A percentile compares a stretch with the other conserved stretches of the same genome.
Conservation (phyloP, 495 filamentous ascomycete species). For the Astrothelium subdiscretum region DNA sequence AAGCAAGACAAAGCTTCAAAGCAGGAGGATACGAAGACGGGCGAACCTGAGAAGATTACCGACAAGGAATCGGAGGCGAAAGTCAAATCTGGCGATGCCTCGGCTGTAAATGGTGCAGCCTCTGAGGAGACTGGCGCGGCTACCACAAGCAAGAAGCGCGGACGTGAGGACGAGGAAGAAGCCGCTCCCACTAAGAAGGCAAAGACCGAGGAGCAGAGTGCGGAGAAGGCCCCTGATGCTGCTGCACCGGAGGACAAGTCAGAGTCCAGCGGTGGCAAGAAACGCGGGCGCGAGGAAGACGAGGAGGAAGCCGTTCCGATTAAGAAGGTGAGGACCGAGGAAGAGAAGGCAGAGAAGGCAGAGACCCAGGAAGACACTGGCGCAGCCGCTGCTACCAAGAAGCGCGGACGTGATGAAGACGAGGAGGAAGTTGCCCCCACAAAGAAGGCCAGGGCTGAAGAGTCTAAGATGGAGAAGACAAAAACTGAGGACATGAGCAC, state of each 20-base stretch:
- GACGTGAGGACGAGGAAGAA: slow-evolving; percentile 9
- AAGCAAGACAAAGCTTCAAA: not conserved
- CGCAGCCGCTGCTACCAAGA: not conserved
- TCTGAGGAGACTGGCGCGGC: no score
- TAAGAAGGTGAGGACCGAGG: slow-evolving; percentile 10
- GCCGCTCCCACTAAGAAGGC: not conserved
- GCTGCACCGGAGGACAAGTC: not conserved
- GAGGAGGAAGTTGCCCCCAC: no score
- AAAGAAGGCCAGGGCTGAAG: no score
- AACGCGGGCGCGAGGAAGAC: slow-evolving; percentile 19
- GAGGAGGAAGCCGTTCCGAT: not conserved
- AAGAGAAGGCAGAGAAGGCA: not conserved
- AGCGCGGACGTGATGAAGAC: no score
- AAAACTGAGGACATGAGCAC: no score
- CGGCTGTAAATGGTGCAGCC: no score
- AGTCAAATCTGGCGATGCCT: no score
- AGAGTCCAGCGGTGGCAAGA: slow-evolving; percentile 14
- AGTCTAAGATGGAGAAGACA: no score
- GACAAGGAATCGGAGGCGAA: no score
- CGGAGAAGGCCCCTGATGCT: not conserved
- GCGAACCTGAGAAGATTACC: no score
- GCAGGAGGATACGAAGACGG: no score
- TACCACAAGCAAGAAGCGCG: slow-evolving; percentile 19
- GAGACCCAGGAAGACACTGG: not conserved
- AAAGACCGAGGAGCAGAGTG: slow-evolving; percentile 7